Conservation (phyloP, 2,329 filamentous ascomycete species). For the Pochonia chlamydosporia region DNA sequence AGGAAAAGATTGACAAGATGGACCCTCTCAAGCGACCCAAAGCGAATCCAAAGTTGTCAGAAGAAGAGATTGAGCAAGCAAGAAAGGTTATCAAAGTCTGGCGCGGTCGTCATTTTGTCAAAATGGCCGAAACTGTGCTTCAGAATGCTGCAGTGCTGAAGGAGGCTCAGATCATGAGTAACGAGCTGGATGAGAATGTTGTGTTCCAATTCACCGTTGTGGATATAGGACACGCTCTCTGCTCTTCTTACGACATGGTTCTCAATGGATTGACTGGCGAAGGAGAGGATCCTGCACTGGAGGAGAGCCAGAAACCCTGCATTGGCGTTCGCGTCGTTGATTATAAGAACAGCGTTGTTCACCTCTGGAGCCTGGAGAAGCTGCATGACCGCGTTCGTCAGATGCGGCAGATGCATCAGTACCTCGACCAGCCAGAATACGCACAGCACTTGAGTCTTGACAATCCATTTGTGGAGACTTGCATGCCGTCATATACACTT, state of each 20-base stretch:
- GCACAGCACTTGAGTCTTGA: conserved; percentile 87
- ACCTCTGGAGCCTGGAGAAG: conserved; percentile 93
- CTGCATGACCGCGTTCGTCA: conserved; percentile 78
- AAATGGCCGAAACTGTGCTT: conserved; percentile 87
- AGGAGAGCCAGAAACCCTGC: conserved; percentile 80
- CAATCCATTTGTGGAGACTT: conserved; percentile 87
- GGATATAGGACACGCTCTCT: conserved; percentile 79
- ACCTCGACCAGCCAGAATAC: conserved; percentile 91
- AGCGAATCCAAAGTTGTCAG: conserved; percentile 58
- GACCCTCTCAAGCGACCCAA: conserved; percentile 57
- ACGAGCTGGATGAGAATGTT: conserved; percentile 87
- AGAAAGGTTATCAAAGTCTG: conserved; percentile 65
- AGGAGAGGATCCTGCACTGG: conserved; percentile 74
- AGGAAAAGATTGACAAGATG: conserved; percentile 75
- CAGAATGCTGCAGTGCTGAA: conserved; percentile 85
- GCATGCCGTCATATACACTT: conserved; percentile 87
- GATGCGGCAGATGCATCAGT: conserved; percentile 97
- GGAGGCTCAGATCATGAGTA: conserved; percentile 96
- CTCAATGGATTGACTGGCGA: conserved; percentile 85
- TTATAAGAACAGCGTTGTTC: conserved; percentile 78
- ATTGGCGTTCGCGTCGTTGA: conserved; percentile 87
- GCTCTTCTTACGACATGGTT: conserved; percentile 94
- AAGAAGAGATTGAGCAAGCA: conserved; percentile 67
- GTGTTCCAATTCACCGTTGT: conserved; percentile 94
- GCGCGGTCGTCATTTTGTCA: conserved; percentile 80